Base-by-base conservation (phyloP, 805 yeast species). In the Schizosaccharomyces pombe region DNA sequence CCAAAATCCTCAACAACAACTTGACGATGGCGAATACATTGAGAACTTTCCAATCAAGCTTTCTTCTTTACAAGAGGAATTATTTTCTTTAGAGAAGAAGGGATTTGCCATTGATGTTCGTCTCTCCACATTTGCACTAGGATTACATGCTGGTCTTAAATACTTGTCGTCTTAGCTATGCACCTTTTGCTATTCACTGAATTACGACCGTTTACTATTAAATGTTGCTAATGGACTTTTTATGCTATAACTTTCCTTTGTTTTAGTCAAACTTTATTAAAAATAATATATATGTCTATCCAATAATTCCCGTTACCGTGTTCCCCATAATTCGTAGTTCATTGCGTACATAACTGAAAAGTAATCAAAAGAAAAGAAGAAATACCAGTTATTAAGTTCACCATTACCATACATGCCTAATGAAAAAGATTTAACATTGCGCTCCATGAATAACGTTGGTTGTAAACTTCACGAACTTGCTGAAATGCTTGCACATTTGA, bases 21-120 rank as follows among this genome's bases (percentile, higher is more conserved):
- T 91, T 58, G 96, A 91, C 67, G 95, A 85, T 5, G 82, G 79
- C 57, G 98, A 89, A 68, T 89, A 82, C 64, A 91, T 89, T 54
- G 96, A 86, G 61, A 79, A 85, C n/a, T 83, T 89, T 63, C 71
- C 77, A 1, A 61, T 67, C 32, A 57, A 56, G 29, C 28, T 52
- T 8, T n/a, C 28, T 16, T 30, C 34, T 39, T 47, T 52, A 12
- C 26, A 31, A 6, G 32, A 37, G 24, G 54, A 52, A 39, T 28
- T 52, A 14, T 16, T 16, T 22, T 19, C 43, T n/a, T 30, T 52
- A 11, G 54, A 52, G 31, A 3, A 29, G 4, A 30, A 52, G 29
- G 54, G 54, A 22, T 52, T 34, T 9, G 47, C 22, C 9, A 29
- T 52, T 14, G 54, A 52, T 30, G 54, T 30, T 19, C 31, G 53